Evolutionary conservation across 352 stramenopile genomes (phyloP), one percentile per base, ranked within the genome.

Genomic region (Globisporangium paroecandrum): DNA sequence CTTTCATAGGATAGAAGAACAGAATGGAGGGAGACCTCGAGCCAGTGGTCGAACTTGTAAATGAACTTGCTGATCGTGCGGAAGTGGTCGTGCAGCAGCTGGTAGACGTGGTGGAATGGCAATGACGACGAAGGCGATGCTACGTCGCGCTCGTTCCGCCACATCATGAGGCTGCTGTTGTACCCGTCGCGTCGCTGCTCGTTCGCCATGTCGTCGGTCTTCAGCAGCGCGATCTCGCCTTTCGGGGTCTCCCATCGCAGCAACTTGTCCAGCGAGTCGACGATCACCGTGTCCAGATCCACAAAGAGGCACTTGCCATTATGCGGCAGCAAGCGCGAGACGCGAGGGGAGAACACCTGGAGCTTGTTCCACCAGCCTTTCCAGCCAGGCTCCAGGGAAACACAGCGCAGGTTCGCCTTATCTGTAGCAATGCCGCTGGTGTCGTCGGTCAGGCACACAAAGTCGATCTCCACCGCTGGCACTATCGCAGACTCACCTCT

Each of bases 31-130:
- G 13, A 4, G n/a, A 53, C 76, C 78, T 96, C 88, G 22, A 95
- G 75, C 88, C 85, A 96, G 62, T 96, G 89, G 60, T 96, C 89
- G 60, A 96, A 88, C 69, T 93, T 93, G 78, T 96, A 93, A 59
- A 96, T 90, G 57, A 79, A 83, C 36, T 68, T 72, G 36, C 12
- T 72, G 46, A 93, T 61, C 13, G 36, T 32, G 0, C 27, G 34
- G 22, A 87, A 89, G 57, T 90, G 66, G 4, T 66, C 55, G 1
- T 69, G 46, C 13, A 95, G 56, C 10, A 85, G 69, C 43, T 70
- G 60, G 58, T 88, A 83, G 10, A 91, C 22, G 3, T 59, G 43
- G 0, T 29, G 22, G 58, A 77, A 53, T 49, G 58, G 64, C 65
- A 71, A 63, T 18, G 41, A 20, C 53, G 53, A n/a, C 29, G 15